phyloP scores from a whole-genome alignment of 345 rosid genomes.

The Aegle marmelos region DNA sequence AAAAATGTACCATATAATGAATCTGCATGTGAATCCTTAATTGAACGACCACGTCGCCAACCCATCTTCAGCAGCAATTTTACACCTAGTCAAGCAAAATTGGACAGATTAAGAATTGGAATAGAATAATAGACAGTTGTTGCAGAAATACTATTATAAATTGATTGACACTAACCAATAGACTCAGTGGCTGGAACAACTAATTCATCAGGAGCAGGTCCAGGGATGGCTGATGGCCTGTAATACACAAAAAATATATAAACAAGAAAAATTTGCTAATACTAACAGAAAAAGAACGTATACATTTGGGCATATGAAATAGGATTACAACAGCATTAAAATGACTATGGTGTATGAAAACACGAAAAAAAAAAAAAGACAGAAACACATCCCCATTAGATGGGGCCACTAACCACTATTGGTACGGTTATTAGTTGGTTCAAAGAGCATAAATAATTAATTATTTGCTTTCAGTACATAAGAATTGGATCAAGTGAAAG shows the following conservation, averaged over 20 bases:
- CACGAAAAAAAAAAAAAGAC: background rate
- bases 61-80: slow-evolving; percentile 91
- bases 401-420: background rate
- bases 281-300: background rate
- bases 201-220: slow-evolving; percentile 88
- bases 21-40: slow-evolving; percentile 64
- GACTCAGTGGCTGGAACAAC: slow-evolving; percentile 84
- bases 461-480: too few species aligned
- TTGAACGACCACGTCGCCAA: slow-evolving; percentile 87
- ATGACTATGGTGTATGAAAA: background rate
- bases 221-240: slow-evolving; percentile 96
- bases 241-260: slow-evolving; percentile 10
- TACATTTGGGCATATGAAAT: background rate
- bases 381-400: background rate
- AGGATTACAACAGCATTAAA: background rate
- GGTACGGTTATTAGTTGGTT: background rate
- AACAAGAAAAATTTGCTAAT: background rate
- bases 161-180: slow-evolving; percentile 60
- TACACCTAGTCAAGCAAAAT: slow-evolving; percentile 52
- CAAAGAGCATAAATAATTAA: background rate
- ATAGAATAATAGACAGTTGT: slow-evolving; percentile 1
- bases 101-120: slow-evolving; percentile 12
- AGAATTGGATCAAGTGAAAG: background rate
- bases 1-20: slow-evolving; percentile 46
- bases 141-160: slow-evolving; percentile 6